A percentile compares a stretch with the other conserved stretches of the same genome.
phyloP scores from a whole-genome alignment of 1,284 basidiomycete species.

The Phylloporus sp. region DNA sequence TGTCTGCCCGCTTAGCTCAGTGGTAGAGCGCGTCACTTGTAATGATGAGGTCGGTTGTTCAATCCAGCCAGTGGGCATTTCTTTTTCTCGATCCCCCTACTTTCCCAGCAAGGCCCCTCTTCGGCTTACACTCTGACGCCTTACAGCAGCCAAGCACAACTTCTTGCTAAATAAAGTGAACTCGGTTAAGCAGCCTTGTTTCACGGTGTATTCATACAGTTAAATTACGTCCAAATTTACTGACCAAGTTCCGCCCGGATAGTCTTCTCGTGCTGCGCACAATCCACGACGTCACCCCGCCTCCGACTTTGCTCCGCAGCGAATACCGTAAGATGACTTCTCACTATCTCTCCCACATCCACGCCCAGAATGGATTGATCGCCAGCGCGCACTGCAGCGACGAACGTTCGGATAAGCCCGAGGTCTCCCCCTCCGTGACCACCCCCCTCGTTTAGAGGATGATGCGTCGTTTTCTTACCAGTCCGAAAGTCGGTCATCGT shows the following conservation, averaged over 20 bases:
- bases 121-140: too few species aligned
- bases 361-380: conserved; percentile 70
- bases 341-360: conserved; percentile 67
- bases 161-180: background rate
- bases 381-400: conserved; percentile 68
- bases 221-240: background rate
- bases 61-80: conserved; percentile 46
- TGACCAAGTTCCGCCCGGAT: conserved; percentile 42
- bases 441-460: conserved; percentile 62
- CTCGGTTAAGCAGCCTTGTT: too few species aligned
- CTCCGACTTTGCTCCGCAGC: conserved; percentile 79
- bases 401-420: conserved; percentile 72
- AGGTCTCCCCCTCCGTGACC: conserved; percentile 83
- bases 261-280: conserved; percentile 58
- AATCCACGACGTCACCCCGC: conserved; percentile 70
- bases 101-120: too few species aligned
- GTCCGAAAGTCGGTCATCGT: conserved; percentile 81
- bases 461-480: conserved; percentile 47
- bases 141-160: too few species aligned
- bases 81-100: background rate
- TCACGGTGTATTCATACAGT: conserved; percentile 2
- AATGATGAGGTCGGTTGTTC: conserved; percentile 63
- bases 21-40: conserved; percentile 64
- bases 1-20: conserved; percentile 57
- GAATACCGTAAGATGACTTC: conserved; percentile 82